Conservation (phyloP, 306 rosid genomes). For the Phaseolus lunatus region DNA sequence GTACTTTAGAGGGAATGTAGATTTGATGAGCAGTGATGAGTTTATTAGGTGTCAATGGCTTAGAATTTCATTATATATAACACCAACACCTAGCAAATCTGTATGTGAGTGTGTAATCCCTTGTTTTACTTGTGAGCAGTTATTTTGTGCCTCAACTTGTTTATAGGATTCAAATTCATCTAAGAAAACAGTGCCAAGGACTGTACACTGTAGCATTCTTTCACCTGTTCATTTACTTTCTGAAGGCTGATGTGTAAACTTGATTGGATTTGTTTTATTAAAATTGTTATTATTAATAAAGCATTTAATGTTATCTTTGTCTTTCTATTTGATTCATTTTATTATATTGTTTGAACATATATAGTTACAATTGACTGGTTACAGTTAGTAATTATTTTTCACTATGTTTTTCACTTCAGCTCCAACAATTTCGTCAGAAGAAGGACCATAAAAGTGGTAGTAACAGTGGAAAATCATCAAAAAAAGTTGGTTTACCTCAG, state of each 20-base stretch:
- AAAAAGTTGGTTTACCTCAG: conserved; percentile 60
- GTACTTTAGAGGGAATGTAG: background rate
- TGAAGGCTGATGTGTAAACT: conserved; percentile 9
- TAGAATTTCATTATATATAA: background rate
- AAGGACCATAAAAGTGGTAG: conserved; percentile 83
- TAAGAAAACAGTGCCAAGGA: conserved; percentile 15
- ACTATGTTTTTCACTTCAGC: conserved; percentile 58
- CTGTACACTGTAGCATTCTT: conserved; percentile 22
- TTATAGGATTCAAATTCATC: background rate
- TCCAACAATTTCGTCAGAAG: conserved; percentile 91
- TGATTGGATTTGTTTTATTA: background rate
- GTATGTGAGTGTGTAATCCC: background rate
- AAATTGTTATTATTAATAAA: conserved; percentile 10
- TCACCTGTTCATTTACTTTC: conserved; percentile 19
- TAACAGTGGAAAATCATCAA: conserved; percentile 74
- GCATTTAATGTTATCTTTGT: background rate
- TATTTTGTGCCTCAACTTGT: background rate
- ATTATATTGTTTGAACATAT: background rate
- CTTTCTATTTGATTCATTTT: conserved; percentile 4
- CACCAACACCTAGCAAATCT: background rate
- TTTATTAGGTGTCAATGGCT: background rate
- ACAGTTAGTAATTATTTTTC: conserved; percentile 38
- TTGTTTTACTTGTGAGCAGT: conserved; percentile 18
- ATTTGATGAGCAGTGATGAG: conserved; percentile 16
- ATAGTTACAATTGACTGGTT: conserved; percentile 30